These are phyloP conservation scores for Solanum chilense DNA, from an alignment of 257 asterid species.

Conservation along the genomic window DNA sequence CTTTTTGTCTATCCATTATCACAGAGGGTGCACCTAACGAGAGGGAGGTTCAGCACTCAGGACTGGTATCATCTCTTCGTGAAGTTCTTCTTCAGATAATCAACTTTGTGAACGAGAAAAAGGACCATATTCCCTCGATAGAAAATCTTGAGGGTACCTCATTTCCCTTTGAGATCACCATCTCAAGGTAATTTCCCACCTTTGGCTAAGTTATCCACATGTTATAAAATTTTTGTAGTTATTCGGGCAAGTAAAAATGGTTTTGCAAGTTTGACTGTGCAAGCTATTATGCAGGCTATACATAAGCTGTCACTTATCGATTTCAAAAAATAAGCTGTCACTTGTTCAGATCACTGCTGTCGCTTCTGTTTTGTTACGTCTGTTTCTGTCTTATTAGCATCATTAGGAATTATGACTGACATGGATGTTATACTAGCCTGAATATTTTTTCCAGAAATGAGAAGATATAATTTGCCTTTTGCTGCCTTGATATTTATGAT, in stretches of 20 bases:
- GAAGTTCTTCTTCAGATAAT: constrained; percentile 89
- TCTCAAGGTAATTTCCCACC: constrained; percentile 54
- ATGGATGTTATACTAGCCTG: background rate
- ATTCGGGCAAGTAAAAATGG: background rate
- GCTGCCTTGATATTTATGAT: background rate
- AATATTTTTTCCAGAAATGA: background rate
- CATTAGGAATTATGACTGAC: background rate
- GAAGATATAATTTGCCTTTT: background rate
- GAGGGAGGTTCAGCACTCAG: constrained; percentile 64
- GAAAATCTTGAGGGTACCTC: constrained; percentile 78
- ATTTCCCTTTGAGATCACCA: constrained; percentile 80
- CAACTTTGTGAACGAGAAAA: constrained; percentile 84
- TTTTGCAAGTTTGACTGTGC: background rate
- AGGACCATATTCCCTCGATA: constrained; percentile 85
- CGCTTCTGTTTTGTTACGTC: background rate
- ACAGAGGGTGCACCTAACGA: constrained; percentile 50
- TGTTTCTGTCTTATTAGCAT: background rate
- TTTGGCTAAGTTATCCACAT: background rate
- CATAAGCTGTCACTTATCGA: background rate
- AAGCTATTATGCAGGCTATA: background rate
- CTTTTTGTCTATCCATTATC: background rate
- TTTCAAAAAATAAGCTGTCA: too few species aligned
- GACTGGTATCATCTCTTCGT: constrained; percentile 66
- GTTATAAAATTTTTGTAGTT: background rate
- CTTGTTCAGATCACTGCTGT: background rate